A percentile compares a stretch with the other conserved stretches of the same genome.
Conservation (phyloP, 306 rosid genomes). For the Parietaria judaica region DNA sequence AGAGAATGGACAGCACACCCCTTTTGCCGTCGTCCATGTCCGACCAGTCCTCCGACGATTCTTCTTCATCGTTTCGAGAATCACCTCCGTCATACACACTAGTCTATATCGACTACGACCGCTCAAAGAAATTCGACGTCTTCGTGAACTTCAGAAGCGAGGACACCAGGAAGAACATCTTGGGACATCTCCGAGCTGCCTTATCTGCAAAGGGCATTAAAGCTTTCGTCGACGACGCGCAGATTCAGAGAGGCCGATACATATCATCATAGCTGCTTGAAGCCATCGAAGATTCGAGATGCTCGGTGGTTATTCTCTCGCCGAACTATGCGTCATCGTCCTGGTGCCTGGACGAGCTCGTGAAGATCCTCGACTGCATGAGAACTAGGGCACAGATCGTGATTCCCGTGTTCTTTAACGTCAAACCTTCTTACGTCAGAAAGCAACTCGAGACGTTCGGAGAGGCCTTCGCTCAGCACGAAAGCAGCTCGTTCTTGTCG, state of each 20-base stretch:
- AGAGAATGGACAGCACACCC: neutral
- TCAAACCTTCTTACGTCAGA: conserved; percentile 2
- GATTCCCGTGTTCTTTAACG: conserved; percentile 6
- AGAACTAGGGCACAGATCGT: neutral
- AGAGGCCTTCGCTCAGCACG: conserved; percentile 4
- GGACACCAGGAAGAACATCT: neutral
- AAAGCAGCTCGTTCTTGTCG: neutral
- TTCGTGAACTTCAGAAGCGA: conserved; percentile 4
- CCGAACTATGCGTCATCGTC: neutral
- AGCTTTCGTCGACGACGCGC: neutral
- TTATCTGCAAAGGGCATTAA: neutral
- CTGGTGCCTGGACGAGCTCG: conserved; percentile 8
- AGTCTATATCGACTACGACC: neutral
- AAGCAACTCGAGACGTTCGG: conserved; percentile 2
- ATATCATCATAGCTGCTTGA: neutral
- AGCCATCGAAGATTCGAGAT: neutral
- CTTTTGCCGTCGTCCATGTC: neutral
- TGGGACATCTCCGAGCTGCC: neutral
- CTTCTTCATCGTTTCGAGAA: neutral
- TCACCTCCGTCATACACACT: neutral
- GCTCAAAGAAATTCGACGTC: neutral
- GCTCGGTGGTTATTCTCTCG: neutral
- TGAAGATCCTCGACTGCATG: conserved; percentile 3
- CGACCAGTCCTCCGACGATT: too few relatives aligned
- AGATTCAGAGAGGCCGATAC: neutral